Evolutionary conservation across 345 rosid species (phyloP).

Genomic region (Acer negundo): DNA sequence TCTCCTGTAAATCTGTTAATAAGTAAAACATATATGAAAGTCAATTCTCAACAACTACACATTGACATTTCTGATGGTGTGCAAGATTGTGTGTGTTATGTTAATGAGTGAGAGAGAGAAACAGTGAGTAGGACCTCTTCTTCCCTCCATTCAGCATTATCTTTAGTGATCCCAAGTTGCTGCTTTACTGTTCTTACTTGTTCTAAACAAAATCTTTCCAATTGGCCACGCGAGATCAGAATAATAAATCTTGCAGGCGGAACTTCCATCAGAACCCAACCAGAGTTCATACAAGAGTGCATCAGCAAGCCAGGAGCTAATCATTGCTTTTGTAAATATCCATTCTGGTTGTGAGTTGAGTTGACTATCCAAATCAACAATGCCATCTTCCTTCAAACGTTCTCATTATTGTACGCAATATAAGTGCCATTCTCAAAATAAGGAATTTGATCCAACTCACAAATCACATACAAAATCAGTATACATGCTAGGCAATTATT

Average conservation of each 20-base stretch:
- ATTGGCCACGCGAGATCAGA: constrained; percentile 90
- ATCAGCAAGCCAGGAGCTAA: constrained; percentile 85
- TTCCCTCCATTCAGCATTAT: constrained; percentile 59
- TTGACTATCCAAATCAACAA: constrained; percentile 69
- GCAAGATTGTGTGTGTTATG: not conserved
- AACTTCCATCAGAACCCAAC: constrained; percentile 74
- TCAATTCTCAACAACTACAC: not conserved
- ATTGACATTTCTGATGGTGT: no score
- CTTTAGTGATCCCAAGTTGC: constrained; percentile 77
- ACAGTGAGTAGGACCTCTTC: constrained; percentile 53
- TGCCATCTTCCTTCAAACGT: constrained; percentile 66
- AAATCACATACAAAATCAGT: constrained; percentile 6
- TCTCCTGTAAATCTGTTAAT: constrained; percentile 72
- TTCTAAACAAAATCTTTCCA: constrained; percentile 66
- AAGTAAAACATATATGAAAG: not conserved
- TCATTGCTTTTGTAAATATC: constrained; percentile 75
- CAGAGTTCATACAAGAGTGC: constrained; percentile 84
- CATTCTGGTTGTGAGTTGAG: constrained; percentile 69
- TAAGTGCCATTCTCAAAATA: constrained; percentile 76
- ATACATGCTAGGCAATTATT: not conserved
- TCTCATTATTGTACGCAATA: constrained; percentile 85
- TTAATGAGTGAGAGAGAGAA: not conserved
- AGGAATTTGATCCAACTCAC: constrained; percentile 72
- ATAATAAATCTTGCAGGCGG: constrained; percentile 66
- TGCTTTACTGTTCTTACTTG: constrained; percentile 61